Evolutionary conservation across 2,329 filamentous ascomycete genomes (phyloP).

Genomic region (Colletotrichum aenigma): DNA sequence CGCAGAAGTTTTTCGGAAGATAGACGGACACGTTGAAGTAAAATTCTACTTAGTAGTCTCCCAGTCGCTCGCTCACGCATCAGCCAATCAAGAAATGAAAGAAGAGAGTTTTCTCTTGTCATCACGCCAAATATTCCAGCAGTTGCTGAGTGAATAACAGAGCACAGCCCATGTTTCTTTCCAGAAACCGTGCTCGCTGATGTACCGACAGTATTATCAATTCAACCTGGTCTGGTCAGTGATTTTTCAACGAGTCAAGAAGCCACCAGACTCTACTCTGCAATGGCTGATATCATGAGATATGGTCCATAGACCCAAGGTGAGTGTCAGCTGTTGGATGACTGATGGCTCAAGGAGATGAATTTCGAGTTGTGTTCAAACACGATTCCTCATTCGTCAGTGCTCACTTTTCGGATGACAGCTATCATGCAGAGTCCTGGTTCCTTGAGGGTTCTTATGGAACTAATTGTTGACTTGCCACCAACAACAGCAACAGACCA

Average conservation of each 20-base stretch:
- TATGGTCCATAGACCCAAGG: background rate
- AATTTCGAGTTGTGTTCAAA: background rate
- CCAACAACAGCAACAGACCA: background rate
- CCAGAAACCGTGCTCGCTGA: too few relatives aligned
- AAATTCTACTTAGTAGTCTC: background rate
- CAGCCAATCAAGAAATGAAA: background rate
- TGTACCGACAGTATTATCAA: too few relatives aligned
- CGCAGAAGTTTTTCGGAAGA: background rate
- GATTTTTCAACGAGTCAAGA: background rate
- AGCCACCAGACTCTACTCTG: background rate
- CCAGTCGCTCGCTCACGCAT: background rate
- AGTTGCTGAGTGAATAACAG: fast-evolving
- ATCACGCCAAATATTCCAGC: background rate
- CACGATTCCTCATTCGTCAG: background rate
- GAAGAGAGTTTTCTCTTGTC: background rate
- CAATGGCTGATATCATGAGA: background rate
- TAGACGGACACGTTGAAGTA: background rate
- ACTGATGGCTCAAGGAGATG: background rate
- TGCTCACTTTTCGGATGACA: background rate
- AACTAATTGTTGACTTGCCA: background rate
- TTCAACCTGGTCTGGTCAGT: background rate
- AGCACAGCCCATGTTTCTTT: background rate
- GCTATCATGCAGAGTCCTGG: background rate
- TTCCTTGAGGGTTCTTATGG: background rate
- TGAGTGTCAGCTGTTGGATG: background rate